Conservation (phyloP, 202 grass and related monocot species). For the Hordeum pubiflorum region DNA sequence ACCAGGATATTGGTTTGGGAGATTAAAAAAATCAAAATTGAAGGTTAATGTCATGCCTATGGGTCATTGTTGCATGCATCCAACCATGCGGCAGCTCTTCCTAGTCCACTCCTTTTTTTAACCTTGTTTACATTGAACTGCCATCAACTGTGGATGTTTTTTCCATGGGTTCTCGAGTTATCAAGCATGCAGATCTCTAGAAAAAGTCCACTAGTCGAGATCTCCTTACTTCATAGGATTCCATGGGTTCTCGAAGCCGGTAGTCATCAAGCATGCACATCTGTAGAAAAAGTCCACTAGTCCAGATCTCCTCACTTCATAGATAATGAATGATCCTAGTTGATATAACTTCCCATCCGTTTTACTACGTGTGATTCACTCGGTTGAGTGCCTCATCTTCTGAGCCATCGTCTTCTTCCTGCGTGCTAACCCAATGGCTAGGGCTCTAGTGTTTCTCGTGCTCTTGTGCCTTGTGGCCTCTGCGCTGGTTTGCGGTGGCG, state of each 20-base stretch:
- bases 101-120: neutral
- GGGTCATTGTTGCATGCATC: neutral
- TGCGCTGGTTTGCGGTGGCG: neutral
- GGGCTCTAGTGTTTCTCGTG: conserved; percentile 12
- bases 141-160: neutral
- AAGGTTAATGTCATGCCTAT: neutral
- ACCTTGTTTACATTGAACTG: neutral
- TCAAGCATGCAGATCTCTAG: too few species aligned
- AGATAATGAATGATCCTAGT: neutral
- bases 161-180: neutral
- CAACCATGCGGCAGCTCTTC: neutral
- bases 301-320: neutral
- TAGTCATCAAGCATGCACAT: neutral
- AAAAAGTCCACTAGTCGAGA: too few species aligned
- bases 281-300: neutral
- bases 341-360: neutral
- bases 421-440: conserved; percentile 15
- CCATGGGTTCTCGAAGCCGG: neutral
- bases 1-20: neutral
- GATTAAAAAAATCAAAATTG: neutral
- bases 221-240: neutral
- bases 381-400: neutral
- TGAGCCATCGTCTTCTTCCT: neutral
- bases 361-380: neutral
- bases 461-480: conserved; percentile 24